A percentile compares a stretch with the other conserved stretches of the same genome.
Conservation (phyloP, 2,329 filamentous ascomycete genomes). For the Aspergillus transmontanensis region DNA sequence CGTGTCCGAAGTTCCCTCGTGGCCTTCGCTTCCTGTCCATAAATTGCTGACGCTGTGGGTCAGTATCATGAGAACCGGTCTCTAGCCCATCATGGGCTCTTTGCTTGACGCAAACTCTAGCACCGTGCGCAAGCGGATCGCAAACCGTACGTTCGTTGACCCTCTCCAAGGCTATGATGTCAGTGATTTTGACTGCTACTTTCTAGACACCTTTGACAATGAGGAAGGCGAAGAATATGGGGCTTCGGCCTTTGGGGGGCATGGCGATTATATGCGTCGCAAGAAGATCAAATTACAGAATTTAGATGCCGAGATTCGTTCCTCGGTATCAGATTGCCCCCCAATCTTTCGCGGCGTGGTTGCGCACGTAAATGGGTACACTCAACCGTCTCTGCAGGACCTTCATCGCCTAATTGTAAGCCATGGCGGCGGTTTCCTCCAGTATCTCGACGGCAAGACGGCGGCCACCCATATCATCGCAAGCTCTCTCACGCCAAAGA, state of each 20-base stretch:
- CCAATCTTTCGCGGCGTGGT: conserved; percentile 89
- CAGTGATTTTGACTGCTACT: conserved; percentile 16
- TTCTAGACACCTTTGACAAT: conserved; percentile 68
- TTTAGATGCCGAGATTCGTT: conserved; percentile 78
- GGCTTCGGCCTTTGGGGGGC: conserved; percentile 82
- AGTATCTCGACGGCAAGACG: conserved; percentile 94
- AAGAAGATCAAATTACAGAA: conserved; percentile 99
- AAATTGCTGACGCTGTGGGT: background rate
- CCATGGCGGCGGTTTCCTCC: conserved; percentile 91
- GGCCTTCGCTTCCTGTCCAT: background rate
- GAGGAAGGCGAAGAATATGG: conserved; percentile 92
- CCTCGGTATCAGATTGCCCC: conserved; percentile 69
- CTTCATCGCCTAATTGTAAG: conserved; percentile 85
- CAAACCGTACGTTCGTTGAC: conserved; percentile 50
- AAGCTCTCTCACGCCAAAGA: conserved; percentile 86
- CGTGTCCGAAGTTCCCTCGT: background rate
- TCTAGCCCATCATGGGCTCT: conserved; percentile 59
- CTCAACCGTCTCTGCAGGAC: conserved; percentile 87
- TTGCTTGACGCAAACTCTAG: conserved; percentile 62
- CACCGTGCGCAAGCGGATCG: conserved; percentile 64
- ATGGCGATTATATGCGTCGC: conserved; percentile 86
- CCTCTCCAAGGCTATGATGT: background rate
- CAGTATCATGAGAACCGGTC: conserved; percentile 23
- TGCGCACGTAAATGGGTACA: conserved; percentile 92
- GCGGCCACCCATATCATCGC: conserved; percentile 95